Conservation (phyloP, 192 early-diverging fungal species). For the Phlyctochytrium planicorne region DNA sequence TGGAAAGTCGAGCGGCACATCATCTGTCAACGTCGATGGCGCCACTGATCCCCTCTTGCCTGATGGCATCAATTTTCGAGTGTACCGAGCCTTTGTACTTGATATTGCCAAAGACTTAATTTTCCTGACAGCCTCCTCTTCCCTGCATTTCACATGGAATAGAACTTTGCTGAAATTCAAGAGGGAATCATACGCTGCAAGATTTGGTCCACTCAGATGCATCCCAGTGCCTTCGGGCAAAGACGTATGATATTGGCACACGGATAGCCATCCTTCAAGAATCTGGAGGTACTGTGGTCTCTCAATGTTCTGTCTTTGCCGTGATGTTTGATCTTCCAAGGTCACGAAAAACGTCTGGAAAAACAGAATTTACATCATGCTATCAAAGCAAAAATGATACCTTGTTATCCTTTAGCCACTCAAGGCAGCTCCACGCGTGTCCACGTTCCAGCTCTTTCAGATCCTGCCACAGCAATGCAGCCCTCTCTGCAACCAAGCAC, state of each 20-base stretch:
- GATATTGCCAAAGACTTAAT: conserved; percentile 4
- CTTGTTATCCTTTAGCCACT: conserved; percentile 11
- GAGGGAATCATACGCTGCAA: conserved; percentile 18
- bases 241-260: not conserved
- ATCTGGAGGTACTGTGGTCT: not conserved
- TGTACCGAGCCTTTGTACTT: not conserved
- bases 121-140: conserved; percentile 16
- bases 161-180: conserved; percentile 13
- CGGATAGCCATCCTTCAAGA: conserved; percentile 7
- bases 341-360: not conserved
- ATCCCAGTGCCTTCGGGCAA: not conserved
- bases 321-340: not conserved
- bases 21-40: not conserved
- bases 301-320: not conserved
- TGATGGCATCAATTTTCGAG: too few species aligned
- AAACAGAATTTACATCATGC: not conserved
- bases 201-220: conserved; percentile 10
- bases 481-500: conserved; percentile 10
- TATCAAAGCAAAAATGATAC: conserved; percentile 7
- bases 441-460: conserved; percentile 10
- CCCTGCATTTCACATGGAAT: conserved; percentile 16
- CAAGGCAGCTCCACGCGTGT: conserved; percentile 8
- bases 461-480: conserved; percentile 18
- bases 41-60: not conserved
- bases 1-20: not conserved